Evolutionary conservation across 768 basidiomycete species (phyloP).

Genomic region (Phylloporus scabripes): DNA sequence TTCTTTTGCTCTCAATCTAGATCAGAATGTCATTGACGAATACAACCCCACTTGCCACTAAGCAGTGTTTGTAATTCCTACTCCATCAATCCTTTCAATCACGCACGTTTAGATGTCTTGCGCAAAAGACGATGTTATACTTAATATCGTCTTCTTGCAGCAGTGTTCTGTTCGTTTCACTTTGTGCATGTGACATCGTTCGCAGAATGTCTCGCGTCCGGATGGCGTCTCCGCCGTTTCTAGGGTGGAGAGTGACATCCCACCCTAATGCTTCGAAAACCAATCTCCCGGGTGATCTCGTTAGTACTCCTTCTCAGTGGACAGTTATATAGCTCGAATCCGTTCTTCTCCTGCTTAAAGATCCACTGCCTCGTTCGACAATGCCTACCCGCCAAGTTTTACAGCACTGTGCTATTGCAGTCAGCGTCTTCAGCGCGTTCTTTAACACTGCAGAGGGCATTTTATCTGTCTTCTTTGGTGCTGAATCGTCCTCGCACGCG

Average conservation of each 20-base stretch:
- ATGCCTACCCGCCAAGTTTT: constrained; percentile 18
- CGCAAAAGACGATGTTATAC: background rate
- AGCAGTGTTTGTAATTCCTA: background rate
- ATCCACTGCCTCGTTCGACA: background rate
- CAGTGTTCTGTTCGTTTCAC: background rate
- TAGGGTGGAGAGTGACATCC: background rate
- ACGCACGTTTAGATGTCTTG: background rate
- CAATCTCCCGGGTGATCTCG: background rate
- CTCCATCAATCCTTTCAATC: background rate
- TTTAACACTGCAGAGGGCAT: constrained; percentile 38
- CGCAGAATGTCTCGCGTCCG: background rate
- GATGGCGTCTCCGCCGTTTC: background rate
- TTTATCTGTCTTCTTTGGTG: constrained; percentile 40
- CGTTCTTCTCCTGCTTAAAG: background rate
- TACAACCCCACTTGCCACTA: background rate
- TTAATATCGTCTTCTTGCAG: background rate
- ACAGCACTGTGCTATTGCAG: constrained; percentile 35
- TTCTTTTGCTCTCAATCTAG: background rate
- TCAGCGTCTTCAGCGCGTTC: constrained; percentile 39
- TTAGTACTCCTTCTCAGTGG: background rate
- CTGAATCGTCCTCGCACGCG: constrained; percentile 39
- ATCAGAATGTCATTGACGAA: background rate
- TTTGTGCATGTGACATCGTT: background rate
- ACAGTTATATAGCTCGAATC: background rate
- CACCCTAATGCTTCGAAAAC: too few species aligned